Base-by-base conservation (phyloP, 2,329 filamentous ascomycete genomes). In the Scytalidium lignicola region DNA sequence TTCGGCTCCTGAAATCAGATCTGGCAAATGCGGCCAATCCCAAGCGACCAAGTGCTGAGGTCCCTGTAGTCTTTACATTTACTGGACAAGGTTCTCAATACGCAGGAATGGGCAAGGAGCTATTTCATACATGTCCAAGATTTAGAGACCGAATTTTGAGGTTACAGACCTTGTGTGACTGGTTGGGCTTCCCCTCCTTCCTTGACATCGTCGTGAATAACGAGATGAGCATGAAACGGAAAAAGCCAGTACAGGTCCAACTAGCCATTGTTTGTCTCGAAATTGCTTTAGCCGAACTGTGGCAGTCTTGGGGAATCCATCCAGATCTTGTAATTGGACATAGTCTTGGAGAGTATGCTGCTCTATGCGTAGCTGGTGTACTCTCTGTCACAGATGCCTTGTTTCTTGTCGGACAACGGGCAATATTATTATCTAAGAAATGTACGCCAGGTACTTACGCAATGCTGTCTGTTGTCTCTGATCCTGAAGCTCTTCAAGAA, bases 301-400 rank as follows among this genome's bases (percentile, higher is more conserved):
- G 78, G 79, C 59, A 51, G 15, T 76, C 74, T 2, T 79, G 76
- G 74, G 78, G 76, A 20, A 66, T 83, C 46, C 67, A 64, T 41
- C 78, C 79, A 6, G 73, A 75, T 17, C 77, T 70, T 2, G 78
- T 82, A 2, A 61, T 81, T 17, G 79, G 79, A n/a, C 79, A 81
- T 65, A 87, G 83, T 58, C 69, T 89, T 19, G 85, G 85, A 46
- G 85, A 89, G 63, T 88, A 88, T 58, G 83, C 85, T 29, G 85
- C 85, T 29, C 77, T 89, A 10, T 76, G 86, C 58, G 75, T 83
- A 22, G 83, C 85, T 17, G 85, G 83, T 44, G 84, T 88, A 17
- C 70, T 88, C 20, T 85, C 83, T 19, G 80, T 79, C 26, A 80
- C 78, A 58, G 85, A 89, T 62, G 80, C 84, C 61, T 76, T 92